Evolutionary conservation across 139 green algal species (phyloP), one percentile per base, ranked within the genome.

Genomic region (Picochlorum sp.): DNA sequence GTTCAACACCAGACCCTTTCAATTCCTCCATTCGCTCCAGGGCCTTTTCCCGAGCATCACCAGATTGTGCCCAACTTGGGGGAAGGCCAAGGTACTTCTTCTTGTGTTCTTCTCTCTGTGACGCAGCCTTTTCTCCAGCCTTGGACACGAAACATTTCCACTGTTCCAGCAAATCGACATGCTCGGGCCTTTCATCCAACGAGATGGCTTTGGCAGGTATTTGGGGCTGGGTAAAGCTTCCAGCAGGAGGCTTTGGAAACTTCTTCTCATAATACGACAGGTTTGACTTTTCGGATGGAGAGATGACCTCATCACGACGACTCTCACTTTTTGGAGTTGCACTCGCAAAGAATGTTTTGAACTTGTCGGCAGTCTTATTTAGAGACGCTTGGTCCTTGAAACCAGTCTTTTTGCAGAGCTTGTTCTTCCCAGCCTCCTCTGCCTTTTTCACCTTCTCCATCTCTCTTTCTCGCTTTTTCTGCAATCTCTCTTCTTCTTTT

Each of bases 31-130:
- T 49, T 44, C 38, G 54, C 9, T 16, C 30, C 20, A 30, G 37
- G 16, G 67, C 61, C 20, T 32, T 16, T 52, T 69, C 28, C 45
- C 23, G 34, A 2, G 65, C 59, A 24, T 38, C 62, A 2, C 57
- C 52, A 28, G 45, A 65, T 9, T 73, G 75, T 2, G 78, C 71
- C 84, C 84, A 90, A 20, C 63, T 70, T 13, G 84, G 80, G 0
- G 84, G 84, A 30, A 84, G 58, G 16, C 82, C 83, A 5, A 38
- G 34, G 68, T 55, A 30, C 7, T 14, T 57, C 56, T 6, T n/a
- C n/a, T 7, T 56, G 44, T 13, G 50, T 34, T 11, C 49, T 20
- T 30, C 56, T 45, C 45, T 32, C 41, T 34, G 7, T 4, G 51
- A 49, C 41, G 20, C 30, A 56, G 3, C 4, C 4, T 44, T 28